phyloP scores from a whole-genome alignment of 495 filamentous ascomycete genomes.

The Penicillium herquei region DNA sequence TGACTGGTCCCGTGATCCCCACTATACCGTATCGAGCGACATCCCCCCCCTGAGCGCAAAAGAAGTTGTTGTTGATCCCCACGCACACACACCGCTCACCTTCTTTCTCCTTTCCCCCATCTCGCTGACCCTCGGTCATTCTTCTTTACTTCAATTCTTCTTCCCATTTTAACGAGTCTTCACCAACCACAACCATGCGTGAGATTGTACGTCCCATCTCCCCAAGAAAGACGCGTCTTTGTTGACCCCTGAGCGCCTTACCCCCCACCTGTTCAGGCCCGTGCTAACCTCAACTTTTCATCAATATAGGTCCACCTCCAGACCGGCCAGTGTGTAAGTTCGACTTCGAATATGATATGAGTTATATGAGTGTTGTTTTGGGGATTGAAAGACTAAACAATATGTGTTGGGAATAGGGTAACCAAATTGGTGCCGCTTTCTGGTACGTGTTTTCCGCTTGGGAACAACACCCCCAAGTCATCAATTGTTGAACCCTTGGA shows the following conservation, averaged over 20 bases:
- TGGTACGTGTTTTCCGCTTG: constrained; percentile 57
- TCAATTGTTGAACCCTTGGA: constrained; percentile 19
- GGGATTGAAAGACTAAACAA: constrained; percentile 28
- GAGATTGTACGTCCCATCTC: constrained; percentile 74
- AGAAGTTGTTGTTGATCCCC: constrained; percentile 37
- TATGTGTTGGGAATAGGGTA: constrained; percentile 63
- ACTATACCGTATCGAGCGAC: constrained; percentile 25
- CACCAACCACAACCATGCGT: constrained; percentile 74
- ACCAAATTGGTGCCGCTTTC: constrained; percentile 99
- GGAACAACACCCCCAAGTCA: background rate
- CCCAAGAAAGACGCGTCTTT: constrained; percentile 36
- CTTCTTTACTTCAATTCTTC: constrained; percentile 21
- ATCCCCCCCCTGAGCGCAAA: constrained; percentile 29
- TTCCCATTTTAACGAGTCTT: constrained; percentile 30
- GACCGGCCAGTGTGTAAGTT: constrained; percentile 95
- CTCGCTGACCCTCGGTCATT: constrained; percentile 23
- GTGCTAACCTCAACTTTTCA: constrained; percentile 39
- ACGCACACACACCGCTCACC: constrained; percentile 38
- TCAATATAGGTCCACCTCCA: constrained; percentile 86
- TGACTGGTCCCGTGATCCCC: constrained; percentile 27
- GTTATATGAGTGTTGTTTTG: constrained; percentile 7
- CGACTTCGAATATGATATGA: constrained; percentile 10
- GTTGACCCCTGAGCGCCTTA: constrained; percentile 41
- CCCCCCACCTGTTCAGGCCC: constrained; percentile 42
- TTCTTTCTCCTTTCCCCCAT: constrained; percentile 27